These are phyloP conservation scores for Diplodia intermedia DNA, from an alignment of 2,329 filamentous ascomycete genomes.

Conservation along the genomic window DNA sequence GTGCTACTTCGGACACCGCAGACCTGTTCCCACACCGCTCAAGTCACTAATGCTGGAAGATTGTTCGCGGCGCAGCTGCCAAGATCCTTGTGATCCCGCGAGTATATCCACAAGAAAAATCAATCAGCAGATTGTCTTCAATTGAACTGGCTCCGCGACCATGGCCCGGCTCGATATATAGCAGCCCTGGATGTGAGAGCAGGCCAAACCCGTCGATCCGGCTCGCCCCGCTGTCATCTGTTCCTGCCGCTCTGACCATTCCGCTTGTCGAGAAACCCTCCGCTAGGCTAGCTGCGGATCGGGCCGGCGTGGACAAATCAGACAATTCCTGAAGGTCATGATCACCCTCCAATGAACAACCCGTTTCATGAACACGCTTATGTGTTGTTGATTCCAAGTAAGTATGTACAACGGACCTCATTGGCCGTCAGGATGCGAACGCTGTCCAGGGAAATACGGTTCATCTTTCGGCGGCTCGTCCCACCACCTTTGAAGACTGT, in stretches of 20 bases:
- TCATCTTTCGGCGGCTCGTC: background rate
- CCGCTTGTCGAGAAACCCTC: background rate
- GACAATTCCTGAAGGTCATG: background rate
- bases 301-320: background rate
- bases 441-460: background rate
- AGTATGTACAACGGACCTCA: background rate
- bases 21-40: background rate
- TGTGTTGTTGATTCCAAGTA: background rate
- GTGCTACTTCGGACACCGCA: background rate
- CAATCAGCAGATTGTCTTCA: slow-evolving; percentile 4
- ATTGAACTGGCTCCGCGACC: background rate
- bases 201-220: background rate
- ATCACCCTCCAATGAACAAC: background rate
- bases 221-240: slow-evolving; percentile 5
- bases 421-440: background rate
- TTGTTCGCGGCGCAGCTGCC: background rate
- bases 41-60: background rate
- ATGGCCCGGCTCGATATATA: background rate
- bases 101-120: background rate
- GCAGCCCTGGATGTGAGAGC: background rate
- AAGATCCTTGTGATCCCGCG: background rate
- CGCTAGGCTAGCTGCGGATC: background rate
- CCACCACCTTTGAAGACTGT: background rate
- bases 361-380: background rate
- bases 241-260: background rate